Conservation (phyloP, 805 yeast species). For the Ogataea wickerhamii region DNA sequence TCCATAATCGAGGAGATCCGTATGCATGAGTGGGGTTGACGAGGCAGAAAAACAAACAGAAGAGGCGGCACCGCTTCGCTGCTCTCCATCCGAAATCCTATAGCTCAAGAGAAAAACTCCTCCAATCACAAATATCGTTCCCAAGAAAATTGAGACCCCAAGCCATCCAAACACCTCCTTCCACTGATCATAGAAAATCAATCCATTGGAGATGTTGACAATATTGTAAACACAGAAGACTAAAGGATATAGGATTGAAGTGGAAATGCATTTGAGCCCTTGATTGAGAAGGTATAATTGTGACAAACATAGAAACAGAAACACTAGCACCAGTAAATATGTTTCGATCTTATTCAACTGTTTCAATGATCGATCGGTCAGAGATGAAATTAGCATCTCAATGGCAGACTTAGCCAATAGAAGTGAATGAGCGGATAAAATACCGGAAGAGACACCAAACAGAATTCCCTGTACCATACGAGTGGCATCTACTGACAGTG, state of each 20-base stretch:
- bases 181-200: conserved; percentile 56
- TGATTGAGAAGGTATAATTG: conserved; percentile 72
- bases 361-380: conserved; percentile 29
- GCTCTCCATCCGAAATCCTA: conserved; percentile 32
- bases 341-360: conserved; percentile 38
- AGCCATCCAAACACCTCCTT: conserved; percentile 32
- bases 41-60: conserved; percentile 6
- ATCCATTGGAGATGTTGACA: conserved; percentile 60
- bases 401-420: conserved; percentile 82
- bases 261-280: conserved; percentile 66
- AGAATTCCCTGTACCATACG: conserved; percentile 50
- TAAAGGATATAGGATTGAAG: conserved; percentile 78
- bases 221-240: conserved; percentile 82
- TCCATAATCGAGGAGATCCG: conserved; percentile 7
- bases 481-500: conserved; percentile 12
- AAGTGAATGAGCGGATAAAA: conserved; percentile 79
- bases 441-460: conserved; percentile 70
- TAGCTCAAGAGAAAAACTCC: conserved; percentile 71
- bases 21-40: conserved; percentile 10
- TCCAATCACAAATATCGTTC: conserved; percentile 49
- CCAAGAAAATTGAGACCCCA: conserved; percentile 40
- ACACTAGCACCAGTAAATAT: conserved; percentile 49
- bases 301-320: conserved; percentile 60
- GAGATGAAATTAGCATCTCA: conserved; percentile 55
- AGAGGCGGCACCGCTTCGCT: conserved; percentile 1